Base-by-base conservation (phyloP, 2,329 filamentous ascomycete species). In the Botrytis porri region DNA sequence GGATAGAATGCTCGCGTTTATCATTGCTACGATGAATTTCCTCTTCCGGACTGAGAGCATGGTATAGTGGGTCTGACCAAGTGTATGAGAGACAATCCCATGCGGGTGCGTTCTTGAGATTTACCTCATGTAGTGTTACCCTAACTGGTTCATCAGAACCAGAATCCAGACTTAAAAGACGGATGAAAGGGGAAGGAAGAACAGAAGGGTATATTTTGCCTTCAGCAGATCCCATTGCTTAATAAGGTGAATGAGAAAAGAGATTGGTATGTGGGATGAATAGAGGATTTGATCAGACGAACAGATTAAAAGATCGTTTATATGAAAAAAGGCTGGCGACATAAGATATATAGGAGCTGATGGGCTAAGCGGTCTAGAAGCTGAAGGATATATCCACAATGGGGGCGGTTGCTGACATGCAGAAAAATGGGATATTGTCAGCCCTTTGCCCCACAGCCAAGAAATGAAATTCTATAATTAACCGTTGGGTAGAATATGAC, bases 41-140 rank as follows among this genome's bases (percentile, higher is more conserved):
- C 9, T 63, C 65, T 22, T 67, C 51, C 22, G 35, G 48, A 7
- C 41, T 59, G 37, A 73, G 66, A 16, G 25, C 59, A 45, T 73
- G 66, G 12, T 73, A 73, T 12, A 72, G 51, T 35, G 73, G 73
- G 32, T 74, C 73, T 1, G 29, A 59, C 73, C 73, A 74, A 12
- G 73, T 73, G 39, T 74, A 74, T 39, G 73, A 74, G 32, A 74
- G 73, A 41, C 66, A 70, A 48, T 73, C 48, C 32, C 69, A 74
- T 9, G 57, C 32, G 4, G 73, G 73, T 4, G 35, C 32, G 6
- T 18, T 16, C 12, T 59, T 12, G 29, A 73, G 41, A 16, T 54
- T 35, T n/a, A 66, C 51, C 12, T 63, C 63, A 18, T n/a, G 29
- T 14, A 73, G 61, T 14, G 61, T 71, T 51, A 69, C 60, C 18